Base-by-base conservation (phyloP, 2,329 filamentous ascomycete species). In the Sclerotinia minor region DNA sequence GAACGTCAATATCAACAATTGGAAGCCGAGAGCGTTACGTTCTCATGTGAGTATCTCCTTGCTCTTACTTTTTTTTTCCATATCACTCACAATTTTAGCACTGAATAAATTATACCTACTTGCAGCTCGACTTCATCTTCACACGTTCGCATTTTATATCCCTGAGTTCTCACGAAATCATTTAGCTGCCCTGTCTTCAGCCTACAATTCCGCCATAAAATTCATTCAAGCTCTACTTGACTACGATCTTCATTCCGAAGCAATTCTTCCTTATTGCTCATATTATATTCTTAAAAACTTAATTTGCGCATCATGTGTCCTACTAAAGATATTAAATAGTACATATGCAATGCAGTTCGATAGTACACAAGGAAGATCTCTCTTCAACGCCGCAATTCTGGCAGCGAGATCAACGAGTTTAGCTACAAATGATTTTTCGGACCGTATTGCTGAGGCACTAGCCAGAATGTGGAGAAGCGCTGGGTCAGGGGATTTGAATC, bases 281-380 rank as follows among this genome's bases (percentile, higher is more conserved):
- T 87, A 84, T 72, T 89, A 89, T 74, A 83, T 90, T 67, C 85
- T 88, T 75, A 87, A 89, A 75, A 89, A 89, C 82, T 84, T 89
- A 75, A 81, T 89, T 38, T 87, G 87, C 3, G 86, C 84, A 21
- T 86, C 85, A 2, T 89, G 88, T 71, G 85, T 86, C 1, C 78
- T 90, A 7, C 79, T 89, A 65, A 90, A 89, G 73, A 80, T 90
- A 1, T 83, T 88, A 71, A 89, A 89, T 74, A 88, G 86, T 59
- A 88, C 88, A 72, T 88, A 89, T 70, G 83, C 85, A 2, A 78
- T 80, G 26, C 82, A 85, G 52, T 81, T 85, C 26, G 84, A 89
- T 67, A 79, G 82, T 70, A 80, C 83, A 9, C 82, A 84, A 58
- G 84, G 84, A 54, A 84, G 84, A 63, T 79, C 80, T 7, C 81